Evolutionary conservation across 352 stramenopile genomes (phyloP).

Genomic region (Phytophthora pinifolia): DNA sequence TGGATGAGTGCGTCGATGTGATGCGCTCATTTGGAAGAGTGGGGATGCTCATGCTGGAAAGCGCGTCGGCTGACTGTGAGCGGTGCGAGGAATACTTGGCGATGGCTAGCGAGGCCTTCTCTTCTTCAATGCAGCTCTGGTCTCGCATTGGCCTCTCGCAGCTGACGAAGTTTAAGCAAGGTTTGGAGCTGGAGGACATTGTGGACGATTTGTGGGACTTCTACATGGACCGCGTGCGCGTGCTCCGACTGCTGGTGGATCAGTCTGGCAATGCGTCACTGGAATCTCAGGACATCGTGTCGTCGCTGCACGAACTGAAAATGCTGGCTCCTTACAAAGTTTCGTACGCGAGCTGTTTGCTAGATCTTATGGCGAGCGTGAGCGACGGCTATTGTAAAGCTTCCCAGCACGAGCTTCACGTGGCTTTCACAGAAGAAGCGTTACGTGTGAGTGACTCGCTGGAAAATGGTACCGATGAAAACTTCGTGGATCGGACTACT

Average conservation of each 20-base stretch:
- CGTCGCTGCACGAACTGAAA: slow-evolving; percentile 67
- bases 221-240: slow-evolving; percentile 59
- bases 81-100: slow-evolving; percentile 60
- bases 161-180: slow-evolving; percentile 65
- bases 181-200: slow-evolving; percentile 69
- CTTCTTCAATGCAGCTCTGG: slow-evolving; percentile 53
- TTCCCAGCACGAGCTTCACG: slow-evolving; percentile 38
- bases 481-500: slow-evolving; percentile 17
- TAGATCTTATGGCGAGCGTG: slow-evolving; percentile 51
- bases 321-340: slow-evolving; percentile 70
- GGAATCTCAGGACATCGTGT: slow-evolving; percentile 37
- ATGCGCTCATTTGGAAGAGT: slow-evolving; percentile 73
- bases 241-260: slow-evolving; percentile 38
- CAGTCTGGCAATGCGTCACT: slow-evolving; percentile 4
- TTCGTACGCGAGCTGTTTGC: slow-evolving; percentile 37
- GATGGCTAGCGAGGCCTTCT: slow-evolving; percentile 55
- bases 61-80: slow-evolving; percentile 42
- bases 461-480: slow-evolving; percentile 36
- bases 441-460: slow-evolving; percentile 56
- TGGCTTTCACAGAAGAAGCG: slow-evolving; percentile 60
- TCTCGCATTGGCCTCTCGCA: slow-evolving; percentile 59
- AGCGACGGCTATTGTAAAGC: slow-evolving; percentile 48
- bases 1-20: slow-evolving; percentile 73
- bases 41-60: slow-evolving; percentile 61
- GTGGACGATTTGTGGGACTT: slow-evolving; percentile 83